Base-by-base conservation (phyloP, 805 yeast species). In the Suhomyces emberorum region DNA sequence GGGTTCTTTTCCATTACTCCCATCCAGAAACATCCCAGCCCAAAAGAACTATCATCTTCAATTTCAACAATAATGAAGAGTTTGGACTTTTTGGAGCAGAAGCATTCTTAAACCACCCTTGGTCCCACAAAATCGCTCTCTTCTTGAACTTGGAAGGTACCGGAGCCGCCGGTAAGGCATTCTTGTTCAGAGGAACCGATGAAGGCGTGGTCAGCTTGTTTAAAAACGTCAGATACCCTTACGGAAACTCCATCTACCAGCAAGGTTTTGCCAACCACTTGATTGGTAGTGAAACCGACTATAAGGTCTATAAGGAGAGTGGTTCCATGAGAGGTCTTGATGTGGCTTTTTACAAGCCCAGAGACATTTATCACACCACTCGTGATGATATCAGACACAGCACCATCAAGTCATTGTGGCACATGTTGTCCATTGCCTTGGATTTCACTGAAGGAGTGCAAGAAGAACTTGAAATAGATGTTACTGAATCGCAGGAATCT, bases 131-230 rank as follows among this genome's bases (percentile, higher is more conserved):
- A 11, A 79, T 83, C 2, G 65, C 65, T 27, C 82, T 74, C 51
- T 83, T 89, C 39, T 68, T 88, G 46, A 89, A 89, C 55, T 63
- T 88, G 44, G 97, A 88, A 65, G 96, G 96, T 12, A 86, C 96
- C 0, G 96, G 96, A 2, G 83, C 93, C 1, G 96, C 96, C 17
- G 89, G 93, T 3, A 77, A 83, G 46, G 85, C 96, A 1, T 70
- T 86, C 15, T 62, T 88, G 32, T 88, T 89, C 57, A 74, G 96
- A 57, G 80, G 88, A n/a, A 78, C 95, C 0, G 95, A 88, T 53
- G 72, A 71, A 43, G 85, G 84, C 1, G 76, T 87, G 9, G 77
- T 83, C 1, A 73, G 74, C 41, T 72, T 77, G 45, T 73, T 74
- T 43, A 57, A 69, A 15, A 68, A 70, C 3, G 89, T 77, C 1